phyloP scores from a whole-genome alignment of 441 rosid genomes.

The Pelargonium citronellum region DNA sequence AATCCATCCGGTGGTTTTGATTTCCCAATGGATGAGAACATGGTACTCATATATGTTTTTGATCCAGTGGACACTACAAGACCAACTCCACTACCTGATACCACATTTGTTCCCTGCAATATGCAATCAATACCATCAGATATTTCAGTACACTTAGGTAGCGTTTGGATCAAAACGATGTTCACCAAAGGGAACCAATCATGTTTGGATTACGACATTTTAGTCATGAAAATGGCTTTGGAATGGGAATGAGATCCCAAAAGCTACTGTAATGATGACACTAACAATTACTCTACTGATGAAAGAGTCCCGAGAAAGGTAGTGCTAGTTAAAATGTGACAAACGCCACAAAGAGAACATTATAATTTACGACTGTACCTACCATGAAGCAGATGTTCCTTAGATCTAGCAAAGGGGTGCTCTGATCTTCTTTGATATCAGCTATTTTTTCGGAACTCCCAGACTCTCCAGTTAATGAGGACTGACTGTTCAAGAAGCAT shows the following conservation, averaged over 20 bases:
- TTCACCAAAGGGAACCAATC: too few species aligned
- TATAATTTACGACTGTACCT: slow-evolving; percentile 13
- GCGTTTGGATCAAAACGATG: too few species aligned
- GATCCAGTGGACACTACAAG: slow-evolving; percentile 66
- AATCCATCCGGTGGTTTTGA: slow-evolving; percentile 51
- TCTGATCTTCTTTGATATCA: slow-evolving; percentile 39
- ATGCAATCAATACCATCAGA: slow-evolving; percentile 13
- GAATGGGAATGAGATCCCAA: too few species aligned
- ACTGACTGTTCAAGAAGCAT: slow-evolving; percentile 49
- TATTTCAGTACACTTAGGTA: too few species aligned
- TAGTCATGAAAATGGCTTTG: too few species aligned
- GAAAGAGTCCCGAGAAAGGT: not conserved
- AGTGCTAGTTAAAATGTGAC: not conserved
- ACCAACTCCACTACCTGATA: slow-evolving; percentile 69
- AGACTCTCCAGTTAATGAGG: slow-evolving; percentile 68
- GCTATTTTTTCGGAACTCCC: slow-evolving; percentile 54
- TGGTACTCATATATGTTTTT: slow-evolving; percentile 60
- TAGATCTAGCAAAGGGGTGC: slow-evolving; percentile 60
- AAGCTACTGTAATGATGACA: too few species aligned
- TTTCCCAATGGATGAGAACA: slow-evolving; percentile 55
- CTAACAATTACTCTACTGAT: not conserved
- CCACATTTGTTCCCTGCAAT: slow-evolving; percentile 65
- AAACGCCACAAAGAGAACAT: not conserved
- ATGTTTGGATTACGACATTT: too few species aligned
- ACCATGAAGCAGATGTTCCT: slow-evolving; percentile 75